Evolutionary conservation across 106 monocot genomes (phyloP).

Genomic region (Phalaenopsis equestris): DNA sequence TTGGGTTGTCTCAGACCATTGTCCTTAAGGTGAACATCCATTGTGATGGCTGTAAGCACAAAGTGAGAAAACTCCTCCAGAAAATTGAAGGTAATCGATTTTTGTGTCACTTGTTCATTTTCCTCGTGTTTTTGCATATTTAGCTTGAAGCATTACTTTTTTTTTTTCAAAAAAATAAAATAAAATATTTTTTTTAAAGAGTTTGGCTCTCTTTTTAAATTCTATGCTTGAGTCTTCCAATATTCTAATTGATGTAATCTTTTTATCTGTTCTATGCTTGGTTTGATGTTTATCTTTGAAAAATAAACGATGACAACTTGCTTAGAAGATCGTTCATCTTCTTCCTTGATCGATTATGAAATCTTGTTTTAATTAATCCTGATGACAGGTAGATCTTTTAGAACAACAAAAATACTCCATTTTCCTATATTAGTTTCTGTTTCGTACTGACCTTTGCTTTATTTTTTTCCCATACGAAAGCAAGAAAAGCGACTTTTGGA

Average conservation of each 20-base stretch:
- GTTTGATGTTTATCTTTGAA: background rate
- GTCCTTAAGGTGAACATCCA: conserved; percentile 51
- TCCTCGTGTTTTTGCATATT: background rate
- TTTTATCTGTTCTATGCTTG: background rate
- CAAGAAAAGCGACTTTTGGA: background rate
- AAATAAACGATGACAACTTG: background rate
- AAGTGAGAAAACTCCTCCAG: conserved; percentile 51
- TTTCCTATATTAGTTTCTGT: background rate
- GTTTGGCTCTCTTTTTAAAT: background rate
- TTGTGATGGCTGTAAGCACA: conserved; percentile 50
- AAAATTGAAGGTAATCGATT: conserved; percentile 34
- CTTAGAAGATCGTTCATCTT: no score
- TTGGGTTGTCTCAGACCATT: conserved; percentile 24
- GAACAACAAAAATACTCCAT: background rate
- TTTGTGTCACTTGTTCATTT: background rate
- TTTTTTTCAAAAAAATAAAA: background rate
- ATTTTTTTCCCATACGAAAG: background rate
- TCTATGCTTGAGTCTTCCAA: background rate
- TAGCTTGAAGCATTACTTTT: background rate
- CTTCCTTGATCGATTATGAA: background rate
- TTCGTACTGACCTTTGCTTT: background rate
- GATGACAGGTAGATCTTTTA: background rate
- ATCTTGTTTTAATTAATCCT: background rate
- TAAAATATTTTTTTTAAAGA: background rate
- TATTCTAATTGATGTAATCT: background rate